Evolutionary conservation across 208 protist genomes (phyloP).

Genomic region (Leishmania amazonensis): DNA sequence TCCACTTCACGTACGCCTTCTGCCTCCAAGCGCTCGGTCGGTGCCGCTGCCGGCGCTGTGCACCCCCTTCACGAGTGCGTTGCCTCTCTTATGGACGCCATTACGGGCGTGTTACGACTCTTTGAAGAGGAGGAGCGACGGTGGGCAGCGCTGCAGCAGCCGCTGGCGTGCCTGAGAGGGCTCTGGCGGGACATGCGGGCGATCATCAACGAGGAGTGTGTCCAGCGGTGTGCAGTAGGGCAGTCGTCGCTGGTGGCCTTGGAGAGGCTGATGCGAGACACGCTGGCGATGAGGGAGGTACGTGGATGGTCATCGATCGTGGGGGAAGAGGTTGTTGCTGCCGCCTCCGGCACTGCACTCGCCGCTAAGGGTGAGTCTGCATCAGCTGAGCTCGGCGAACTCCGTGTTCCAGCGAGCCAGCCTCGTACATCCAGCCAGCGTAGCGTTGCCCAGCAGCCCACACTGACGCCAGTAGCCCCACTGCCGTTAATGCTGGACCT

Average conservation of each 20-base stretch:
- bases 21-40: constrained; percentile 1
- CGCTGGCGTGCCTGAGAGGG: constrained; percentile 1
- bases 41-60: not conserved
- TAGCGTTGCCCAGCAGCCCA: not conserved
- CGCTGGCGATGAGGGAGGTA: not conserved
- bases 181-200: not conserved
- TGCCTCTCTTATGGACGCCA: not conserved
- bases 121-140: constrained; percentile 16
- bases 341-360: not conserved
- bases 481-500: not conserved
- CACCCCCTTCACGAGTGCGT: constrained; percentile 21
- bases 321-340: not conserved
- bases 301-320: not conserved
- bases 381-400: not conserved
- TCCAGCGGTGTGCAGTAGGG: constrained; percentile 6
- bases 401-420: not conserved
- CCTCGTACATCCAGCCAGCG: not conserved
- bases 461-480: not conserved
- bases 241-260: not conserved
- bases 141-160: constrained; percentile 19
- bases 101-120: constrained; percentile 6
- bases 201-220: constrained; percentile 14
- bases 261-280: not conserved
- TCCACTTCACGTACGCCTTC: not conserved
- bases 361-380: not conserved